A percentile compares a stretch with the other conserved stretches of the same genome.
Conservation (phyloP, 2,329 filamentous ascomycete genomes). For the Fusarium marasasianum region DNA sequence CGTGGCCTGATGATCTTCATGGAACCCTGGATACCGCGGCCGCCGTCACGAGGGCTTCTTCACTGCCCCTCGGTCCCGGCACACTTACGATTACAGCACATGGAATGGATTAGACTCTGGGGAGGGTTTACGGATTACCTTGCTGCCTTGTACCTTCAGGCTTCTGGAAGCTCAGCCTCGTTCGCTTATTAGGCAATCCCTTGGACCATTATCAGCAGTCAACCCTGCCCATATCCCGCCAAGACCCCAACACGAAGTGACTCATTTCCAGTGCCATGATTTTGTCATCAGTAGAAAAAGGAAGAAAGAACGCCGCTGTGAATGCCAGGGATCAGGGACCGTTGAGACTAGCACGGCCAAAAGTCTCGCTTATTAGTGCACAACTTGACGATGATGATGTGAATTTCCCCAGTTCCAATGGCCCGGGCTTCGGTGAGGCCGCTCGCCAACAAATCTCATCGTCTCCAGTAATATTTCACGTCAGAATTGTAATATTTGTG, state of each 20-base stretch:
- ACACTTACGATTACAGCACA: background rate
- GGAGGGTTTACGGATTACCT: background rate
- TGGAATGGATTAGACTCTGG: background rate
- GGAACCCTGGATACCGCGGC: constrained; percentile 5
- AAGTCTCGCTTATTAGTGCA: constrained; percentile 13
- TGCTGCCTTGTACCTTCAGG: constrained; percentile 10
- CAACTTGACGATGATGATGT: constrained; percentile 7
- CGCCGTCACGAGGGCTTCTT: constrained; percentile 7
- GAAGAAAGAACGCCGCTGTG: background rate
- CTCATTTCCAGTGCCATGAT: constrained; percentile 24
- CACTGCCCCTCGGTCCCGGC: background rate
- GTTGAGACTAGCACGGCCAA: constrained; percentile 11
- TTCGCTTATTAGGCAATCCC: constrained; percentile 4
- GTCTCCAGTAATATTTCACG: background rate
- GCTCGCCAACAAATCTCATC: background rate
- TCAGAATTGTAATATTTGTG: background rate
- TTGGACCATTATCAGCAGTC: background rate
- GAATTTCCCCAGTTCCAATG: background rate
- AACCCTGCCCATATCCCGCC: background rate
- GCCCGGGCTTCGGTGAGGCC: constrained; percentile 20
- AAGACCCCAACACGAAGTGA: constrained; percentile 22
- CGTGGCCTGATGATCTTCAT: background rate
- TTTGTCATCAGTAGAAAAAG: constrained; percentile 12
- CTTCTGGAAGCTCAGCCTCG: constrained; percentile 27
- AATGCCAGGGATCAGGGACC: constrained; percentile 18